phyloP scores from a whole-genome alignment of 345 rosid species.

The Garcia nutans region DNA sequence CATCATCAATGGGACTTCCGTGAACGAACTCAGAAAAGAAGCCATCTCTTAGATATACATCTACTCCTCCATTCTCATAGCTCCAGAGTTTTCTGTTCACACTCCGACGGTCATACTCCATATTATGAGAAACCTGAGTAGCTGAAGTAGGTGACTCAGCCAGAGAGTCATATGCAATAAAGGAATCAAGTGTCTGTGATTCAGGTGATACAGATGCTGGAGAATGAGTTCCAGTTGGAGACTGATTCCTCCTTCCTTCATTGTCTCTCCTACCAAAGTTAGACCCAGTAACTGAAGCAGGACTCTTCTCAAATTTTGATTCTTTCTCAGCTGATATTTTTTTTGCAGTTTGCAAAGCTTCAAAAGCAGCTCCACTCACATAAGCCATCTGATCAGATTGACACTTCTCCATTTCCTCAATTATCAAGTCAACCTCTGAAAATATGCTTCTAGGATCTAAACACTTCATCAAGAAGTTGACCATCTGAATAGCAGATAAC shows the following conservation, averaged over 20 bases:
- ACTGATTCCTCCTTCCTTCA: slow-evolving; percentile 29
- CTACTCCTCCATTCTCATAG: slow-evolving; percentile 53
- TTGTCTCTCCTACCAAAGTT: slow-evolving; percentile 47
- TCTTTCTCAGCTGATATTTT: slow-evolving; percentile 54
- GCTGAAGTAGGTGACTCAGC: slow-evolving; percentile 59
- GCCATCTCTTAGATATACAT: slow-evolving; percentile 71
- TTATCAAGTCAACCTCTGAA: slow-evolving; percentile 70
- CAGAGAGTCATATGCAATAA: slow-evolving; percentile 51
- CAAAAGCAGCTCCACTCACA: slow-evolving; percentile 89
- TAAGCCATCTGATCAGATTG: slow-evolving; percentile 87
- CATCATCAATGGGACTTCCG: slow-evolving; percentile 38
- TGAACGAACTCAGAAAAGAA: slow-evolving; percentile 52
- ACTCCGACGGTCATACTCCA: slow-evolving; percentile 51
- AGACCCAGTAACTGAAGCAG: slow-evolving; percentile 63
- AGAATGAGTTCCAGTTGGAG: slow-evolving; percentile 38
- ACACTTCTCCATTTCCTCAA: slow-evolving; percentile 76
- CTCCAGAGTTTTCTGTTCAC: slow-evolving; percentile 67
- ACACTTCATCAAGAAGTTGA: slow-evolving; percentile 79
- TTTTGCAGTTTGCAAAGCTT: slow-evolving; percentile 78
- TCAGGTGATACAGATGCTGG: slow-evolving; percentile 67
- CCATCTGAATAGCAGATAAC: slow-evolving; percentile 83
- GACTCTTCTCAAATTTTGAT: slow-evolving; percentile 54
- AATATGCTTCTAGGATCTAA: slow-evolving; percentile 72
- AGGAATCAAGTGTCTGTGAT: slow-evolving; percentile 69
- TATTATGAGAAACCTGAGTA: slow-evolving; percentile 35